phyloP scores from a whole-genome alignment of 169 alveolate genomes.

The Plasmodium adleri region DNA sequence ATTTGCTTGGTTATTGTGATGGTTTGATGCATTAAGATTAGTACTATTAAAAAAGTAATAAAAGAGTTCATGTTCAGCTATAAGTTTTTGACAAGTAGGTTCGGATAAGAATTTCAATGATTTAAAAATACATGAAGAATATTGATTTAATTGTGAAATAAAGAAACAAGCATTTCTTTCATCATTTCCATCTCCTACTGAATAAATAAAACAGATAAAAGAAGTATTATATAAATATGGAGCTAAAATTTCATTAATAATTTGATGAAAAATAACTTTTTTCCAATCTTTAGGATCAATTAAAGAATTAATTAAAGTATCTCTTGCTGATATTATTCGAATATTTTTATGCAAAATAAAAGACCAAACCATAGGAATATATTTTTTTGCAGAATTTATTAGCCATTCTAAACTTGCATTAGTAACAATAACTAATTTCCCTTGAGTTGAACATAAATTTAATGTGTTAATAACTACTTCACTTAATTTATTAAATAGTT shows the following conservation, averaged over 20 bases:
- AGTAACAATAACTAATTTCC: slow-evolving; percentile 87
- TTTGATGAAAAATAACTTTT: slow-evolving; percentile 83
- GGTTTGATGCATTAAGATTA: neutral
- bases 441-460: slow-evolving; percentile 79
- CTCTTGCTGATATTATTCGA: slow-evolving; percentile 89
- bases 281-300: slow-evolving; percentile 91
- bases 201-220: slow-evolving; percentile 84
- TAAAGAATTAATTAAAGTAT: slow-evolving; percentile 84
- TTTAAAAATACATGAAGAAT: slow-evolving; percentile 86
- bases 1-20: neutral
- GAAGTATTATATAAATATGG: slow-evolving; percentile 80
- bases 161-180: slow-evolving; percentile 92
- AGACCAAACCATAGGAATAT: slow-evolving; percentile 84
- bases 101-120: slow-evolving; percentile 87
- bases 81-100: slow-evolving; percentile 87
- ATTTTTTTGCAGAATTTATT: slow-evolving; percentile 84
- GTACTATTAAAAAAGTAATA: slow-evolving; percentile 77
- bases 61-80: slow-evolving; percentile 86
- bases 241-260: slow-evolving; percentile 84
- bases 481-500: slow-evolving; percentile 83
- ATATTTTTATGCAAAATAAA: slow-evolving; percentile 84
- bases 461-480: slow-evolving; percentile 83
- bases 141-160: slow-evolving; percentile 82
- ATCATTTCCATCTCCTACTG: slow-evolving; percentile 91
- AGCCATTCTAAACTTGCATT: slow-evolving; percentile 92